Conservation (phyloP, 2,329 filamentous ascomycete genomes). For the Botryotinia calthae region DNA sequence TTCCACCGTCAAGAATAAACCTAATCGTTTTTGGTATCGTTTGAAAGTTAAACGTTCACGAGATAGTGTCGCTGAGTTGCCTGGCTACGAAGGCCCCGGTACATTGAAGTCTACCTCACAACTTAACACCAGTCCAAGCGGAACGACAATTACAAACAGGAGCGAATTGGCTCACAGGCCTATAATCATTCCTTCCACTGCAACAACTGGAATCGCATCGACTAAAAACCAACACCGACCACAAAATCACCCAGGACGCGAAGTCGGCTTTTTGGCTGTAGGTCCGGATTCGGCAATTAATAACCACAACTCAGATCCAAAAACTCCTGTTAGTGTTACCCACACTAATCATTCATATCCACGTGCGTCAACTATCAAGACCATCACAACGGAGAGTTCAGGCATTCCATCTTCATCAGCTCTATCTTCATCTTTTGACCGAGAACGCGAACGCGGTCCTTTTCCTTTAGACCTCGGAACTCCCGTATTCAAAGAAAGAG, state of each 20-base stretch:
- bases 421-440: background rate
- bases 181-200: background rate
- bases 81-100: constrained; percentile 8
- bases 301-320: background rate
- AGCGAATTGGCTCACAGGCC: background rate
- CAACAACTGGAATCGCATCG: background rate
- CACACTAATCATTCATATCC: background rate
- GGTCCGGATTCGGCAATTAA: background rate
- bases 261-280: background rate
- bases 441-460: background rate
- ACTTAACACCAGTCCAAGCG: background rate
- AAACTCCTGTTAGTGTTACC: background rate
- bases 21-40: background rate
- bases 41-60: constrained; percentile 1
- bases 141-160: background rate
- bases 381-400: constrained; percentile 7
- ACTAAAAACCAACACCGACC: background rate
- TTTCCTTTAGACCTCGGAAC: background rate
- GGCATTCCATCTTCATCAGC: constrained; percentile 7
- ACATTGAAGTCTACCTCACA: background rate
- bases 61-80: constrained; percentile 11
- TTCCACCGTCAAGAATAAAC: background rate
- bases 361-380: background rate
- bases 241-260: background rate
- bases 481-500: background rate